Base-by-base conservation (phyloP, 129 eudicot genomes). In the Smallanthus sonchifolius region DNA sequence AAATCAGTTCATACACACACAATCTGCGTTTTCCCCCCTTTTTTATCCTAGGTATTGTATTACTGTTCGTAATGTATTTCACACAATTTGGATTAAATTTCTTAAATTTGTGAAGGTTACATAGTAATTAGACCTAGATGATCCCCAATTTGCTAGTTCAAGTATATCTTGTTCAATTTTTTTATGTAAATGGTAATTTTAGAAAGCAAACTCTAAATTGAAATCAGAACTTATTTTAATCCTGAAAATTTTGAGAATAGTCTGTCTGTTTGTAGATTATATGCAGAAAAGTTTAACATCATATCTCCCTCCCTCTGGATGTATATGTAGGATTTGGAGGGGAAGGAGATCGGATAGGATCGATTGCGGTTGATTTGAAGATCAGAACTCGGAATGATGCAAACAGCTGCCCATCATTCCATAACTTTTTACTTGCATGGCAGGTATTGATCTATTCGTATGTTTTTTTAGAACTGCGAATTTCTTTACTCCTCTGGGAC, bases 331-430 rank as follows among this genome's bases (percentile, higher is more conserved):
- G 69, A 37, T 76, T 45, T 45, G 44, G 47, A 7, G 70, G 44
- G 63, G 19, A 71, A 77, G 70, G 70, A 19, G 49, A 57, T 60
- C 43, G 19, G 75, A 57, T 32, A 69, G 34, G 52, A 63, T 77
- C 75, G 14, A 3, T 42, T 43, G 40, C 69, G 15, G 44, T 15
- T 49, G 13, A 75, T 15, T 66, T 15, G 36, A 68, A 65, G 73
- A 35, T 16, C 39, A 20, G 16, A 57, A 51, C 43, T 20, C 75
- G 57, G 57, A 69, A 81, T 70, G 82, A 89, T 92, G 96, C 85
- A 87, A 71, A 83, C 89, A 73, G 83, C 92, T 81, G 75, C 73
- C 30, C 85, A 65, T 61, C 67, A 77, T 76, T 83, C 70, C 49
- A 62, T 90, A 47, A 43, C 35, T 38, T 59, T 70, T 51, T 68